phyloP scores from a whole-genome alignment of 331 rosid genomes.

The Pyrus hybrid region DNA sequence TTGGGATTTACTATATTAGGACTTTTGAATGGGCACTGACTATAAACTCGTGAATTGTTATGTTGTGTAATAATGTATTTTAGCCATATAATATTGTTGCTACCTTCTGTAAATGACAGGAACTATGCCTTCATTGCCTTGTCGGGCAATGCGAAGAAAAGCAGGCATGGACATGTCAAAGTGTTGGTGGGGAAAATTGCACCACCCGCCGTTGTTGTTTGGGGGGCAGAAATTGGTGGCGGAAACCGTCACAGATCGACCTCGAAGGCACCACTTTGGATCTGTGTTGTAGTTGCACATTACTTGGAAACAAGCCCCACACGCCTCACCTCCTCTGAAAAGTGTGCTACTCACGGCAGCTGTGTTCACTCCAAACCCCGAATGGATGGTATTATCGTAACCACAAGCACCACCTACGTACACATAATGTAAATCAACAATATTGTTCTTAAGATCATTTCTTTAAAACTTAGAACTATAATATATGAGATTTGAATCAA shows the following conservation, averaged over 20 bases:
- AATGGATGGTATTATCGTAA: conserved; percentile 53
- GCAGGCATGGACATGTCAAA: conserved; percentile 80
- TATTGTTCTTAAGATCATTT: no score
- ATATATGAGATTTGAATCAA: no score
- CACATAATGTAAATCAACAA: no score
- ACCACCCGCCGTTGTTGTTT: conserved; percentile 82
- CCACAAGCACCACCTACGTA: conserved; percentile 85
- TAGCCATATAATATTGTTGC: background rate
- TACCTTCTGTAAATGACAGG: conserved; percentile 67
- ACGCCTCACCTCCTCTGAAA: conserved; percentile 61
- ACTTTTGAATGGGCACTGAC: no score
- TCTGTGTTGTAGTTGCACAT: no score
- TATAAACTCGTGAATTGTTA: background rate
- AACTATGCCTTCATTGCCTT: conserved; percentile 81
- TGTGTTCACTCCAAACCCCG: conserved; percentile 76
- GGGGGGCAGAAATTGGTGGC: conserved; percentile 86
- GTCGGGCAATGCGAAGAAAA: conserved; percentile 59
- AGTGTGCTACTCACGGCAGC: conserved; percentile 66
- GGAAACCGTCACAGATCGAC: conserved; percentile 38
- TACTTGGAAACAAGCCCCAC: conserved; percentile 78
- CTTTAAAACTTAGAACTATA: no score
- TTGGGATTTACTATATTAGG: background rate
- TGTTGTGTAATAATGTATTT: background rate
- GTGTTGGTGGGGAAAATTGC: conserved; percentile 72
- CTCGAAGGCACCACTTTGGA: conserved; percentile 68